Percentiles rank a stretch among this genome's conserved stretches.
Conservation (phyloP, 108 stramenopile species). For the Nannochloropsis oceanica region DNA sequence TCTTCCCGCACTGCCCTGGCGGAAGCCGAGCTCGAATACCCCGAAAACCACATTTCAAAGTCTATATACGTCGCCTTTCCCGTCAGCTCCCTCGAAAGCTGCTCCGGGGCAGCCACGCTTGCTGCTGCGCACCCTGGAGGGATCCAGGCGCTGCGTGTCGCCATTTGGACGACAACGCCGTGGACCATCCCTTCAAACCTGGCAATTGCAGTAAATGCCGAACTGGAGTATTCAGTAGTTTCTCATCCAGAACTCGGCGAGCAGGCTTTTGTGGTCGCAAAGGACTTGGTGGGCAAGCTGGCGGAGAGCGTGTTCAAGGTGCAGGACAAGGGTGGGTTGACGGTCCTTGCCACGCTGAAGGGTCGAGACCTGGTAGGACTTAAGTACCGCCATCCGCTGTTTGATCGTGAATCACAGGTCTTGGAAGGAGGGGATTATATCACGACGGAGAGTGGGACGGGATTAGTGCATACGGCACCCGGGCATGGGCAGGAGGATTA, state of each 20-base stretch:
- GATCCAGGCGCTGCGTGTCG: constrained; percentile 52
- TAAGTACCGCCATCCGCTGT: constrained; percentile 30
- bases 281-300: constrained; percentile 51
- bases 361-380: neutral
- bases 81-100: constrained; percentile 28
- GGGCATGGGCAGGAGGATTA: constrained; percentile 98
- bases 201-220: constrained; percentile 81
- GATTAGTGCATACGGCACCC: constrained; percentile 96
- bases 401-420: constrained; percentile 36
- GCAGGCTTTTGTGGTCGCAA: constrained; percentile 59
- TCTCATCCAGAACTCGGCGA: constrained; percentile 35
- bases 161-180: constrained; percentile 97
- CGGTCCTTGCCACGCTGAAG: neutral
- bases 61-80: constrained; percentile 78
- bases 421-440: constrained; percentile 92
- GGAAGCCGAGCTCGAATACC: constrained; percentile 96
- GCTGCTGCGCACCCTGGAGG: neutral
- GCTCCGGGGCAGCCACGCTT: neutral
- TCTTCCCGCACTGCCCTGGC: constrained; percentile 87
- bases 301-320: constrained; percentile 30
- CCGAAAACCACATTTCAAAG: constrained; percentile 46
- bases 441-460: constrained; percentile 91
- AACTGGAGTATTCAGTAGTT: constrained; percentile 74
- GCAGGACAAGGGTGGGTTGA: constrained; percentile 1
- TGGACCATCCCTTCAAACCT: constrained; percentile 96